A percentile compares a stretch with the other conserved stretches of the same genome.
Evolutionary conservation across 2,329 filamentous ascomycete species (phyloP).

Genomic region (Cladobotryum protrusum): DNA sequence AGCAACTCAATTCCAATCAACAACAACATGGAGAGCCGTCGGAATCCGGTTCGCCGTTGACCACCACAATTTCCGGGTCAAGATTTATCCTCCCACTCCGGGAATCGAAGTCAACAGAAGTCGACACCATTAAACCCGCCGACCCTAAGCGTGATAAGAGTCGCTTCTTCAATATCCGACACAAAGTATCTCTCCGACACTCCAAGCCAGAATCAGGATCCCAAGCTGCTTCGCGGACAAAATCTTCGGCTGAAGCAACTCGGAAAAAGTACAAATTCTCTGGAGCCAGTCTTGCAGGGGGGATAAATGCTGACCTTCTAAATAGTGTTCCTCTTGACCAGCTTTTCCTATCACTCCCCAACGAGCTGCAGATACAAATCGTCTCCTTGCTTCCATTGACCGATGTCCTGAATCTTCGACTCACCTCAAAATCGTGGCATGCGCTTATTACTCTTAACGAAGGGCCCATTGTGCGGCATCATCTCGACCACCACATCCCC

Average conservation of each 20-base stretch:
- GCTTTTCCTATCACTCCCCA: conserved; percentile 53
- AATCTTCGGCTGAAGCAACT: conserved; percentile 22
- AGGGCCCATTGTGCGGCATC: conserved; percentile 54
- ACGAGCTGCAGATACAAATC: conserved; percentile 58
- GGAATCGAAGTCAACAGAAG: conserved; percentile 30
- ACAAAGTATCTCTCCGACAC: conserved; percentile 32
- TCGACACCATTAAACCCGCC: conserved; percentile 22
- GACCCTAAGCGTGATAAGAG: conserved; percentile 37
- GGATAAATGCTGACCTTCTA: conserved; percentile 15
- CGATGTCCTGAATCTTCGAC: conserved; percentile 53
- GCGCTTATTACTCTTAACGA: conserved; percentile 55
- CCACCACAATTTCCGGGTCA: conserved; percentile 26
- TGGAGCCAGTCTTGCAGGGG: not conserved
- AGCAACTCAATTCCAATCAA: conserved; percentile 43
- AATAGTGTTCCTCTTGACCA: conserved; percentile 44
- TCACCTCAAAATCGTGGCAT: conserved; percentile 54
- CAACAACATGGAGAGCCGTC: conserved; percentile 26
- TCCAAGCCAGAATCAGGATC: conserved; percentile 25
- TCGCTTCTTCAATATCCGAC: conserved; percentile 36
- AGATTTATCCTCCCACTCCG: conserved; percentile 47
- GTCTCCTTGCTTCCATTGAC: conserved; percentile 54
- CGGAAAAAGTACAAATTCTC: conserved; percentile 26
- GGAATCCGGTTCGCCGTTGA: conserved; percentile 14
- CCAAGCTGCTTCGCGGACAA: conserved; percentile 9
- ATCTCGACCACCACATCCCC: conserved; percentile 54